phyloP scores from a whole-genome alignment of 1,139 yeast species.

The Magnusiomyces suaveolens region DNA sequence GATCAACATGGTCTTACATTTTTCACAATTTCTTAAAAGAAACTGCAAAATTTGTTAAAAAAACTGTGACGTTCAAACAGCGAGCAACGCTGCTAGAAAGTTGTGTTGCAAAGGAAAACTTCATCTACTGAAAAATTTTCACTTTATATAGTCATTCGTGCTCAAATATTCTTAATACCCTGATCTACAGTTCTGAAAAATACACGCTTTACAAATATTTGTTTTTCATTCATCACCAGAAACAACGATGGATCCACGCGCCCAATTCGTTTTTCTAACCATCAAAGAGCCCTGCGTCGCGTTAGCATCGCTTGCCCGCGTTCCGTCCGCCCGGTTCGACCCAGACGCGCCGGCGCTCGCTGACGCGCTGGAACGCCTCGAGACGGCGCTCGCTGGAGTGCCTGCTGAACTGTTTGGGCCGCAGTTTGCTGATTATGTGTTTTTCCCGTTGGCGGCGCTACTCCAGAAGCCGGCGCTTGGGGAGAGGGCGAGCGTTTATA shows the following conservation, averaged over 20 bases:
- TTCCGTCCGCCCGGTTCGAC: slow-evolving; percentile 32
- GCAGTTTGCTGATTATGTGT: slow-evolving; percentile 50
- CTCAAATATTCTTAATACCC: no score
- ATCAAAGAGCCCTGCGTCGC: slow-evolving; percentile 31
- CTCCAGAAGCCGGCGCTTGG: slow-evolving; percentile 37
- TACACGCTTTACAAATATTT: no score
- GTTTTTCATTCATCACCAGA: no score
- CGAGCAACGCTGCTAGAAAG: no score
- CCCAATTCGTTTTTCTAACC: slow-evolving; percentile 1
- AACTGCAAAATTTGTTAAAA: neutral
- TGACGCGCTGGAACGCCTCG: slow-evolving; percentile 25
- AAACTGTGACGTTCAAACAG: no score
- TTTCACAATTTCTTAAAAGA: no score
- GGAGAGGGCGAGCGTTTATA: slow-evolving; percentile 37
- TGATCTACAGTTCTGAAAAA: no score
- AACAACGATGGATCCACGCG: no score
- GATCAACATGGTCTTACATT: neutral
- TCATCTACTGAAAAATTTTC: no score
- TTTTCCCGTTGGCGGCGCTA: slow-evolving; percentile 48
- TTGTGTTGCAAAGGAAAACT: no score
- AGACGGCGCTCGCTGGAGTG: slow-evolving; percentile 14
- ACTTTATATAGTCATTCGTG: no score
- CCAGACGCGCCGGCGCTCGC: slow-evolving; percentile 27
- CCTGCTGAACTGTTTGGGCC: slow-evolving; percentile 27
- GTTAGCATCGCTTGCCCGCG: slow-evolving; percentile 37